Conservation (phyloP, 805 yeast species). For the Jamesozyma lodderae region DNA sequence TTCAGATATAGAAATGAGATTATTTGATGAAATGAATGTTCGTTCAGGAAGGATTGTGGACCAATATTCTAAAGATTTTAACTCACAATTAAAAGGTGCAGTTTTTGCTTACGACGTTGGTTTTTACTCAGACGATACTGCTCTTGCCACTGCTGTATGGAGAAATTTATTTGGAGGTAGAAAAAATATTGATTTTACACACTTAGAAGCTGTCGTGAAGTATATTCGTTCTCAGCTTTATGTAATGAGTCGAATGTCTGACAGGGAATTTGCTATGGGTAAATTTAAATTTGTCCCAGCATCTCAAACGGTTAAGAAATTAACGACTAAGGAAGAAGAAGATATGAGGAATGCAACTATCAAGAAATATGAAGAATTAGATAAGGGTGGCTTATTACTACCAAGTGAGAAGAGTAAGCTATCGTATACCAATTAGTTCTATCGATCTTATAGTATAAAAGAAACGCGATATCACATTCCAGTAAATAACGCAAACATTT, state of each 20-base stretch:
- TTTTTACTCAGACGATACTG: slow-evolving; percentile 65
- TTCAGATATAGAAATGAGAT: slow-evolving; percentile 78
- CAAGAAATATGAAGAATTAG: slow-evolving; percentile 43
- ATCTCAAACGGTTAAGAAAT: slow-evolving; percentile 61
- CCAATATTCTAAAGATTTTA: slow-evolving; percentile 80
- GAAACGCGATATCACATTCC: too few species aligned
- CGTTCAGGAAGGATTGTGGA: slow-evolving; percentile 74
- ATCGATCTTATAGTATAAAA: too few species aligned
- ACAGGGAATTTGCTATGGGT: slow-evolving; percentile 90
- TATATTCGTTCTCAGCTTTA: slow-evolving; percentile 85
- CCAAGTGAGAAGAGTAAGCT: slow-evolving; percentile 54
- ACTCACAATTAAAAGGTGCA: slow-evolving; percentile 81
- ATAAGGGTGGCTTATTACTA: slow-evolving; percentile 34
- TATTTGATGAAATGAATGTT: slow-evolving; percentile 80
- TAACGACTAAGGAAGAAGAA: slow-evolving; percentile 56
- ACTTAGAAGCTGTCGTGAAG: slow-evolving; percentile 80
- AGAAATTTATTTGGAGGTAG: slow-evolving; percentile 87
- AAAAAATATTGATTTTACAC: slow-evolving; percentile 68
- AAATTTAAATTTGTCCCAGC: slow-evolving; percentile 79
- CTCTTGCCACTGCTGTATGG: slow-evolving; percentile 74
- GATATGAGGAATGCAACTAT: slow-evolving; percentile 43
- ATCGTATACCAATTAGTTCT: slow-evolving; percentile 37
- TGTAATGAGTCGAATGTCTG: slow-evolving; percentile 75
- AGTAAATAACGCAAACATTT: too few species aligned
- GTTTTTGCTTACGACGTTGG: slow-evolving; percentile 92